Percentiles rank a stretch among this genome's conserved stretches.
Evolutionary conservation across 352 stramenopile genomes (phyloP).

Genomic region (Phytophthora melonis): DNA sequence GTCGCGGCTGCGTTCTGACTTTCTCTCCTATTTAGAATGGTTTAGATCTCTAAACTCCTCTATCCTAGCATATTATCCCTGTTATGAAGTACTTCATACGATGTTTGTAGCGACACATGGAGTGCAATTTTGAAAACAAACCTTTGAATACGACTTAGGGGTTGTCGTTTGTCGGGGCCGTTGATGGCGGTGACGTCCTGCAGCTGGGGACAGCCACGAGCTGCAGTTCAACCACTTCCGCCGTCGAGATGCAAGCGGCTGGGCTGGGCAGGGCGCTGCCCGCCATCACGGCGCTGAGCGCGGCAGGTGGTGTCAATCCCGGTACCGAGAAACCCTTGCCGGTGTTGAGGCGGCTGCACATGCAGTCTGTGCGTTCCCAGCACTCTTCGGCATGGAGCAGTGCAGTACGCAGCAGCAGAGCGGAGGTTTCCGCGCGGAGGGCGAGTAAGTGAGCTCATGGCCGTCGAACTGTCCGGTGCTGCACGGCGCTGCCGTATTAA

Average conservation of each 20-base stretch:
- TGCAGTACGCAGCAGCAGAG: too few relatives aligned
- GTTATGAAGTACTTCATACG: too few relatives aligned
- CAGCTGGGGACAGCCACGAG: constrained; percentile 5
- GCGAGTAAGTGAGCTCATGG: neutral
- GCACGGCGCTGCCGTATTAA: neutral
- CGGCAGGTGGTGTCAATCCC: neutral
- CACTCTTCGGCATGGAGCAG: too few relatives aligned
- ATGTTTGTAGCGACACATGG: too few relatives aligned
- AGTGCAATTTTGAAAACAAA: too few relatives aligned
- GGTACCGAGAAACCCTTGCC: neutral
- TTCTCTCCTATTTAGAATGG: neutral
- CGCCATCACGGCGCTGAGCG: neutral
- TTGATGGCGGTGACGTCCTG: neutral
- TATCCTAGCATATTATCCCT: too few relatives aligned
- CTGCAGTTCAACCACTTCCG: constrained; percentile 19
- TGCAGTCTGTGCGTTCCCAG: too few relatives aligned
- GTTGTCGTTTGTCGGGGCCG: neutral
- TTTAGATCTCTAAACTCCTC: too few relatives aligned
- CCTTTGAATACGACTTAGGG: neutral
- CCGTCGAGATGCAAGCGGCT: constrained; percentile 11
- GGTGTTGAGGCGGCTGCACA: neutral
- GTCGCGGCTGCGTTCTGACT: constrained; percentile 12
- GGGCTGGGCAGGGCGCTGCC: neutral
- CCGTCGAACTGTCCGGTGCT: neutral
- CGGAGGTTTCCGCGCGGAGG: neutral